These are phyloP conservation scores for Triglochin maritima DNA, from an alignment of 106 monocot genomes.

Conservation along the genomic window DNA sequence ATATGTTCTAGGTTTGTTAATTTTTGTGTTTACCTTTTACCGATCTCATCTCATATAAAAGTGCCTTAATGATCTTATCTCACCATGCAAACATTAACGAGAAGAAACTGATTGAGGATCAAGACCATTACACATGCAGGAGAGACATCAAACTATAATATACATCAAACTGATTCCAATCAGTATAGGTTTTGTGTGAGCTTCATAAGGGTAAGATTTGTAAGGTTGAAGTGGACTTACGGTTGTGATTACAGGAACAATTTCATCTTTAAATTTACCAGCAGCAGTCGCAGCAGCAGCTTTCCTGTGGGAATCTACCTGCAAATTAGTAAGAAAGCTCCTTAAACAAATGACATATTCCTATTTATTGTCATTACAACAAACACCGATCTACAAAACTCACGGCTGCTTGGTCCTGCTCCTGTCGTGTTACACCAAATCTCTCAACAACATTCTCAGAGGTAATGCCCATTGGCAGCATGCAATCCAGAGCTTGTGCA, in stretches of 20 bases:
- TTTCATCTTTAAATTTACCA: conserved; percentile 91
- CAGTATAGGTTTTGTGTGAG: too few relatives aligned
- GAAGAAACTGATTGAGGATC: too few relatives aligned
- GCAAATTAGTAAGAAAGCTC: background rate
- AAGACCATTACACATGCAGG: too few relatives aligned
- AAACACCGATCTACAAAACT: conserved; percentile 14
- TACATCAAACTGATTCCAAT: too few relatives aligned
- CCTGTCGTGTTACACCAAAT: conserved; percentile 66
- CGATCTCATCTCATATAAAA: too few relatives aligned
- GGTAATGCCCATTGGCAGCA: conserved; percentile 87
- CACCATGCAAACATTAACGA: too few relatives aligned
- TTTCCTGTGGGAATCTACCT: conserved; percentile 81
- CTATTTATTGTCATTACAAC: background rate
- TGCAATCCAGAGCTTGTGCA: conserved; percentile 60
- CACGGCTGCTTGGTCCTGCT: conserved; percentile 87
- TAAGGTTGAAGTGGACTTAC: conserved; percentile 10
- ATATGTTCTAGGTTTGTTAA: too few relatives aligned
- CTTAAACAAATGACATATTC: background rate
- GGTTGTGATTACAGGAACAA: conserved; percentile 64
- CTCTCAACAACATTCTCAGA: conserved; percentile 79
- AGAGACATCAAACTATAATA: too few relatives aligned
- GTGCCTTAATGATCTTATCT: too few relatives aligned
- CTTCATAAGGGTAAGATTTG: too few relatives aligned
- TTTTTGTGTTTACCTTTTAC: too few relatives aligned
- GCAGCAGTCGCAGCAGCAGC: conserved; percentile 56